phyloP scores from a whole-genome alignment of 495 filamentous ascomycete genomes.

The Chaetomidium leptoderma region DNA sequence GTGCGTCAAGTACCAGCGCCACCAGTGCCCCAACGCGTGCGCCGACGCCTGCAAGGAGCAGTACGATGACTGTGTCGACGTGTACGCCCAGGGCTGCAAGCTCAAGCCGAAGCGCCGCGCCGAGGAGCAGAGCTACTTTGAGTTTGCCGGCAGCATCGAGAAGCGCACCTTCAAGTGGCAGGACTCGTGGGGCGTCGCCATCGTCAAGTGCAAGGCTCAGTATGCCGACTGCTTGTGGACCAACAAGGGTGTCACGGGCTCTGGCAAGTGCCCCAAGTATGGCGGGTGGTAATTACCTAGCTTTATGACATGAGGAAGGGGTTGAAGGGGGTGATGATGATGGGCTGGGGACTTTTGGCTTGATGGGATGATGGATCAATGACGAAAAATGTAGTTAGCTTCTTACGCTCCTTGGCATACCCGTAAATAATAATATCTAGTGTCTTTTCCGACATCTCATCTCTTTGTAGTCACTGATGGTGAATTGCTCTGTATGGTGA shows the following conservation, averaged over 20 bases:
- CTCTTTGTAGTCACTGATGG: no score
- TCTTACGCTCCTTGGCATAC: conserved; percentile 17
- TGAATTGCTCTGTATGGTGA: background rate
- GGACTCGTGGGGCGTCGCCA: conserved; percentile 11
- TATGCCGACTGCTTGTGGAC: conserved; percentile 8
- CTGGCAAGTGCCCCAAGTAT: conserved; percentile 25
- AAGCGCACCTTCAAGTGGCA: conserved; percentile 4
- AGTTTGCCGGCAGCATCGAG: conserved; percentile 5
- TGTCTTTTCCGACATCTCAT: background rate
- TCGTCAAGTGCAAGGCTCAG: conserved; percentile 19
- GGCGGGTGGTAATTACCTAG: conserved; percentile 3
- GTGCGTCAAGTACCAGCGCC: conserved; percentile 38
- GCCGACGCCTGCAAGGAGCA: conserved; percentile 48
- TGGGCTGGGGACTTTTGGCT: no score
- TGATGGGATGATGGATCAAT: conserved; percentile 7
- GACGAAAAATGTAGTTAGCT: conserved; percentile 4
- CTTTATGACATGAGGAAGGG: background rate
- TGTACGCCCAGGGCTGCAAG: conserved; percentile 43
- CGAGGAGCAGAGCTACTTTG: conserved; percentile 9
- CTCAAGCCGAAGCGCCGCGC: background rate
- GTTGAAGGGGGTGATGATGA: background rate
- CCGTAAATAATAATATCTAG: conserved; percentile 17
- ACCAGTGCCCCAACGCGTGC: conserved; percentile 34
- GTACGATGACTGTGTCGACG: conserved; percentile 42
- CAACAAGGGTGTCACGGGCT: conserved; percentile 15